Evolutionary conservation across 176 grass and related monocot species (phyloP).

Genomic region (barley (Hordeum vulgare)): DNA sequence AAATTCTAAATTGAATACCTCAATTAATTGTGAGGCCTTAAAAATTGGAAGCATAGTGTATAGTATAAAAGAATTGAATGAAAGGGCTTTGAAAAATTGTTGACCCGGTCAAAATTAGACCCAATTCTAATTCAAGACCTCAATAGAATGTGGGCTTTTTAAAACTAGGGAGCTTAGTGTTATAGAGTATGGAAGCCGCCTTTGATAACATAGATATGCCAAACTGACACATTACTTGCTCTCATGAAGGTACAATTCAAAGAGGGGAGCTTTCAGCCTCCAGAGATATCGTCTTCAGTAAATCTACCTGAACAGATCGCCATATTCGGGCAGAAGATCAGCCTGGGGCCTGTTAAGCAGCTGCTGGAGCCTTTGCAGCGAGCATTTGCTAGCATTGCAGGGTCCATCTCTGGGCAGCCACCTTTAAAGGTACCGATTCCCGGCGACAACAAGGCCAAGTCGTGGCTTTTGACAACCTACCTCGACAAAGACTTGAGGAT

Average conservation of each 20-base stretch:
- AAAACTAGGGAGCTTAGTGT: no score
- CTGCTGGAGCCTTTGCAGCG: slow-evolving; percentile 57
- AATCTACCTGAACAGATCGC: slow-evolving; percentile 65
- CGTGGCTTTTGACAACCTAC: slow-evolving; percentile 94
- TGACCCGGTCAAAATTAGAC: no score
- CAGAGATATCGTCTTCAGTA: slow-evolving; percentile 49
- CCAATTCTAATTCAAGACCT: no score
- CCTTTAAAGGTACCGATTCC: slow-evolving; percentile 68
- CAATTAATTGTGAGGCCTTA: no score
- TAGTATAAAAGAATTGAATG: no score
- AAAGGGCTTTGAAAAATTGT: no score
- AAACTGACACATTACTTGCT: neutral
- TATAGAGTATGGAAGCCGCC: neutral
- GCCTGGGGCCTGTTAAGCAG: slow-evolving; percentile 59
- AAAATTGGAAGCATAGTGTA: no score
- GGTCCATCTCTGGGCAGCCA: slow-evolving; percentile 70
- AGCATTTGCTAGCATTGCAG: slow-evolving; percentile 55
- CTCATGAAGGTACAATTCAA: slow-evolving; percentile 75
- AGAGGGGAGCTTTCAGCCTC: slow-evolving; percentile 80
- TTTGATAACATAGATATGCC: neutral
- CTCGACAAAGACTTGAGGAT: slow-evolving; percentile 86
- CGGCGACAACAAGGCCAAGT: slow-evolving; percentile 44
- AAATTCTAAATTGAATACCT: no score
- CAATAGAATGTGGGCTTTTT: no score
- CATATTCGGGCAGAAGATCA: slow-evolving; percentile 85